Conservation (phyloP, 2,329 filamentous ascomycete species). For the Colletotrichum lupini region DNA sequence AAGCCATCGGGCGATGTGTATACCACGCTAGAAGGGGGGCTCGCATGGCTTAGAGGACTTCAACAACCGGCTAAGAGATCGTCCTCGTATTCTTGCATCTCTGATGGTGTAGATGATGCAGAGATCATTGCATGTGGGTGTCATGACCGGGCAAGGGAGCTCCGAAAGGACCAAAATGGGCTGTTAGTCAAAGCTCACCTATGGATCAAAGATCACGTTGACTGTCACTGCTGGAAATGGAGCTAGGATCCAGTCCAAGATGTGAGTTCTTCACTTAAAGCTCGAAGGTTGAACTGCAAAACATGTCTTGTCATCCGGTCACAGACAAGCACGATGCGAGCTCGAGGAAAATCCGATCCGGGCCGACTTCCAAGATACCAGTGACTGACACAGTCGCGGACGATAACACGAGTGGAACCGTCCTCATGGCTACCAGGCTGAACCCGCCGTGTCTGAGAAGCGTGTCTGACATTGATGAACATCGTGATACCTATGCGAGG, state of each 20-base stretch:
- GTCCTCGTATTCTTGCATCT: background rate
- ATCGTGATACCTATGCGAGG: background rate
- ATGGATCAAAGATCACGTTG: background rate
- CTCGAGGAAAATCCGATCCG: background rate
- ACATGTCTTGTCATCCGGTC: background rate
- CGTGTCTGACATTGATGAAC: background rate
- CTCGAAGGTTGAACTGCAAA: background rate
- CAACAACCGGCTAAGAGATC: background rate
- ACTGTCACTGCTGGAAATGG: background rate
- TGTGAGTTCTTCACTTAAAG: background rate
- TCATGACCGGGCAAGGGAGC: constrained; percentile 6
- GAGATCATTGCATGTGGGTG: background rate
- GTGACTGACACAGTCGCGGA: background rate
- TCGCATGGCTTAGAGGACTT: background rate
- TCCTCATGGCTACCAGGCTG: background rate
- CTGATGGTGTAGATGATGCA: background rate
- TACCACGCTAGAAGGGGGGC: background rate
- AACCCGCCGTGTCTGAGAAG: background rate
- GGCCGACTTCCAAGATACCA: background rate
- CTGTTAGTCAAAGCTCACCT: background rate
- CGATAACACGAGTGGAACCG: constrained; percentile 3
- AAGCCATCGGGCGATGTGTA: background rate
- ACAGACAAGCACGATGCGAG: background rate
- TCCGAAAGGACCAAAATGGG: background rate
- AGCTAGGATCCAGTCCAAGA: background rate